Base-by-base conservation (phyloP, 495 filamentous ascomycete genomes). In the Xylaria palmicola region DNA sequence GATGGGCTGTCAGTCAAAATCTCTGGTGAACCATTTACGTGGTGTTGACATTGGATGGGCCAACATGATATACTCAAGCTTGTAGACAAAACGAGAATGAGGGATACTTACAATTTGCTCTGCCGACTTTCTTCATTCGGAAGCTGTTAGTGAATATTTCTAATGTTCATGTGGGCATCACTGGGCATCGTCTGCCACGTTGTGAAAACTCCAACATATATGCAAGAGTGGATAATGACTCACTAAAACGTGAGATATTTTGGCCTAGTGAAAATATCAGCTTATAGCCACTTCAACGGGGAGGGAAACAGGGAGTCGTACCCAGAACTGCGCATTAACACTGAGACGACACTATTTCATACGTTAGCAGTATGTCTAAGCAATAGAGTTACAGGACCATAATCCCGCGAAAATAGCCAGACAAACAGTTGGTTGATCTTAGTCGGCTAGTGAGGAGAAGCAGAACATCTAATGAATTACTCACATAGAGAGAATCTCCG, bases 251-350 rank as follows among this genome's bases (percentile, higher is more conserved):
- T 96, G 91, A 45, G 86, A 86, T 39, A 92, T 86, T 62, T 87
- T 90, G 15, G 92, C 88, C 58, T 60, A 20, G 29, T 43, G 3
- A 9, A 60, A 2, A 13, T 45, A 15, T 60, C 22, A 60, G 58
- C 27, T 17, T 37, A 22, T 13, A 10, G n/a, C n/a, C n/a, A 26
- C 6, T 26, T 4, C n/a, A 10, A 44, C 15, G 4, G 26, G 9
- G 20, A 45, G 19, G 19, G 20, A 22, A 7, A 9, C 27, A 2
- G 27, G 9, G 37, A 44, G 2, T 22, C 69, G 57, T 20, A 67
- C 69, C 88, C 90, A 97, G 83, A 97, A 96, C 72, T 97, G 94
- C 24, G 90, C 91, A 64, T 98, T 98, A 29, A 94, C 93, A 7
- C 83, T 87, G 30, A 97, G 83, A 12, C 93, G 84, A 62, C 87